Conservation (phyloP, 345 rosid genomes). For the Arabidopsis arenosa region DNA sequence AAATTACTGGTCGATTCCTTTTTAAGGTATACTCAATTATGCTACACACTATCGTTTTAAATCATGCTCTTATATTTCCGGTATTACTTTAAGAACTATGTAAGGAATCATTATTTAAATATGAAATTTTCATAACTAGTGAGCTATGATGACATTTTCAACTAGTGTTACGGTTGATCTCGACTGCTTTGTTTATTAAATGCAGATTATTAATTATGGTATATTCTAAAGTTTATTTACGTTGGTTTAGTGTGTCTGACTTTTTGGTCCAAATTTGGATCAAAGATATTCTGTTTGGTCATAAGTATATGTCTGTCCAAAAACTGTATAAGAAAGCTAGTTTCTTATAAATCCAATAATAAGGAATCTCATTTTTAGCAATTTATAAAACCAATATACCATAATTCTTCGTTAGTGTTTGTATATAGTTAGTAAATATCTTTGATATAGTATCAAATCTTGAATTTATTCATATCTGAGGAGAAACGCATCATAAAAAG, state of each 20-base stretch:
- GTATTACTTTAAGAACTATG: slow-evolving; percentile 32
- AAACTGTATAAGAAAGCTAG: not conserved
- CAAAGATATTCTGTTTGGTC: too few species aligned
- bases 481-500: not conserved
- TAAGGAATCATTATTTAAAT: slow-evolving; percentile 27
- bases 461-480: not conserved
- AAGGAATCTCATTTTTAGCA: not conserved
- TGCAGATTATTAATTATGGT: not conserved
- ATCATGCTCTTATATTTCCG: slow-evolving; percentile 26
- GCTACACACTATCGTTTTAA: slow-evolving; percentile 39
- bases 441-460: not conserved
- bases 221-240: slow-evolving; percentile 6
- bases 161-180: slow-evolving; percentile 33
- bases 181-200: slow-evolving; percentile 31
- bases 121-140: slow-evolving; percentile 18
- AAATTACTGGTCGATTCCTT: slow-evolving; percentile 14
- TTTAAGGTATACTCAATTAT: slow-evolving; percentile 33
- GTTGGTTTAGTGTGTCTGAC: slow-evolving; percentile 15
- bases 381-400: not conserved
- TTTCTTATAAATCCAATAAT: not conserved
- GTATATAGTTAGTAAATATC: not conserved
- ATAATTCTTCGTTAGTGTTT: not conserved
- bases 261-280: not conserved
- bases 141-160: slow-evolving; percentile 36
- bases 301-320: not conserved